A percentile compares a stretch with the other conserved stretches of the same genome.
Conservation (phyloP, 2,329 filamentous ascomycete genomes). For the Cadophora gregata region DNA sequence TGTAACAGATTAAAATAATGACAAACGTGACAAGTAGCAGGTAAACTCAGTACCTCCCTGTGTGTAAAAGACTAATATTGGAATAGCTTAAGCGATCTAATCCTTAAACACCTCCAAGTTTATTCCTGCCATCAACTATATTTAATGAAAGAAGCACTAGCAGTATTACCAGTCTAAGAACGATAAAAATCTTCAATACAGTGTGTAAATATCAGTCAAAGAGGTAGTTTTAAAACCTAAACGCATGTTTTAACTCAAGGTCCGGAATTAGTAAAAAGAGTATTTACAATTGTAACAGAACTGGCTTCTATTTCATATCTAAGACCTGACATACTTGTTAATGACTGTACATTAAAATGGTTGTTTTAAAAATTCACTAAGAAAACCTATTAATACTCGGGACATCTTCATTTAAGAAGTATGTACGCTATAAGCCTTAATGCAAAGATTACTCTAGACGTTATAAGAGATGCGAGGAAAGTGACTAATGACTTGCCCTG, state of each 20-base stretch:
- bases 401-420: neutral
- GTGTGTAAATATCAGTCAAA: conserved; percentile 86
- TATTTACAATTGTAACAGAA: conserved; percentile 5
- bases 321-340: conserved; percentile 11
- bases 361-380: neutral
- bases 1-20: conserved; percentile 78
- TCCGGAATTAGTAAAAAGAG: conserved; percentile 24
- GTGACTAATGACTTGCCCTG: neutral
- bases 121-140: neutral
- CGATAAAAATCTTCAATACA: conserved; percentile 86
- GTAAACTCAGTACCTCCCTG: conserved; percentile 78
- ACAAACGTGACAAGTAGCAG: conserved; percentile 76
- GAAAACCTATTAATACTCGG: neutral
- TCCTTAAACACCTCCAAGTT: conserved; percentile 4
- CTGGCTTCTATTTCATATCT: conserved; percentile 22
- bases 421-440: neutral
- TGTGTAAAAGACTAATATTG: conserved; percentile 71
- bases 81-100: conserved; percentile 11
- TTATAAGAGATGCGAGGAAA: neutral
- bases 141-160: conserved; percentile 3
- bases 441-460: neutral
- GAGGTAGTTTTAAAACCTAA: conserved; percentile 79
- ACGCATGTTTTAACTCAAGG: conserved; percentile 18
- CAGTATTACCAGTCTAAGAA: conserved; percentile 75
- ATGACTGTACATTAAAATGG: conserved; percentile 14